Percentiles rank a stretch among this genome's conserved stretches.
These are phyloP conservation scores for Jacaranda copaia DNA, from an alignment of 257 asterid species.

Conservation along the genomic window DNA sequence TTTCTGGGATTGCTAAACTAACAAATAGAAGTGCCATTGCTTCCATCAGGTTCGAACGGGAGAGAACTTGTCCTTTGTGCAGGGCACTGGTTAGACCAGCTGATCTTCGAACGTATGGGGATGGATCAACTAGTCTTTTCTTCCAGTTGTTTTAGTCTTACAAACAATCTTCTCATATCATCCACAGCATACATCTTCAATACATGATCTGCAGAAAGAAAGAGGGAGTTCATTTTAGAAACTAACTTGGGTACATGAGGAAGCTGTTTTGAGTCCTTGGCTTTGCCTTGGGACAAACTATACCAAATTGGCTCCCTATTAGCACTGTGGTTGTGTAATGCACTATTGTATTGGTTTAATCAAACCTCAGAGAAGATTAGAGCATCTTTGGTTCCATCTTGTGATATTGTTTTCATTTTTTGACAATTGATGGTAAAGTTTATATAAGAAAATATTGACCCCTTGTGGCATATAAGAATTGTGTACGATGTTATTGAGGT, in stretches of 20 bases:
- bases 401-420: slow-evolving; percentile 2
- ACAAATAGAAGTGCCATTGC: background rate
- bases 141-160: slow-evolving; percentile 51
- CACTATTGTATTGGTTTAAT: background rate
- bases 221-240: background rate
- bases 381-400: background rate
- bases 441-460: background rate
- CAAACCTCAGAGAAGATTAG: background rate
- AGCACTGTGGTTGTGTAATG: slow-evolving; percentile 12
- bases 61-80: slow-evolving; percentile 66
- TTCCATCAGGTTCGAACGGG: slow-evolving; percentile 56
- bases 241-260: slow-evolving; percentile 17
- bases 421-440: background rate
- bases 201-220: too few relatives aligned
- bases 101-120: slow-evolving; percentile 59
- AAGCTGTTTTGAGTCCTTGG: background rate
- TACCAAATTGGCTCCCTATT: background rate
- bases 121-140: slow-evolving; percentile 61
- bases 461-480: background rate
- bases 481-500: background rate
- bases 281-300: background rate
- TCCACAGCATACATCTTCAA: background rate
- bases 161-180: background rate
- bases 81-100: slow-evolving; percentile 59
- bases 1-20: background rate